These are phyloP conservation scores for Leccinum subfulvum DNA, from an alignment of 1,284 basidiomycete species.

Conservation along the genomic window DNA sequence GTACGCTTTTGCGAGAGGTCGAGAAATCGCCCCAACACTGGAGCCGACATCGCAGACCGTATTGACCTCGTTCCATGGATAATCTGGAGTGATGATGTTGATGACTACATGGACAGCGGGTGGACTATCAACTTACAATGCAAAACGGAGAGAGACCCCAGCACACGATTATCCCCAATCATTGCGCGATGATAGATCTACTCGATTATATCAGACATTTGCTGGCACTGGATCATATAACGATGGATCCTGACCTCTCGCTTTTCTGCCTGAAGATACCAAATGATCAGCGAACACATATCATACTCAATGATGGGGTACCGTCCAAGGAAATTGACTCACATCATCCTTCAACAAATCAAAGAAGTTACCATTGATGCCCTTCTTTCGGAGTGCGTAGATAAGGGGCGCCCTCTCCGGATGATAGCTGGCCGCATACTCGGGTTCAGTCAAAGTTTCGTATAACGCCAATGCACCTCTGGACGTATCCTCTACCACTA, in stretches of 20 bases:
- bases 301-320: neutral
- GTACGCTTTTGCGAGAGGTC: conserved; percentile 40
- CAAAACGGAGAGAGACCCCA: conserved; percentile 26
- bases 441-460: conserved; percentile 28
- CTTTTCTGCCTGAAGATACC: conserved; percentile 16
- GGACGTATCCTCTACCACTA: conserved; percentile 18
- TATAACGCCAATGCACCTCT: conserved; percentile 20
- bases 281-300: neutral
- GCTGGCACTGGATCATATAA: neutral
- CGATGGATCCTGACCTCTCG: conserved; percentile 15
- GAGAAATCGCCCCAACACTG: conserved; percentile 42
- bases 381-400: conserved; percentile 25
- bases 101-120: neutral
- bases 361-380: conserved; percentile 21
- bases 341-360: conserved; percentile 28
- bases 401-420: conserved; percentile 25
- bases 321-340: neutral
- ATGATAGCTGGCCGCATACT: conserved; percentile 22
- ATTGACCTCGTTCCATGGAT: conserved; percentile 45
- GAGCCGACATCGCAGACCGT: conserved; percentile 51
- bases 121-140: conserved; percentile 19
- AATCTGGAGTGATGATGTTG: conserved; percentile 24
- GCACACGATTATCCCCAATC: conserved; percentile 17
- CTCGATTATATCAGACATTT: neutral
- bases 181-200: conserved; percentile 26